Percentiles rank a stretch among this genome's conserved stretches.
Evolutionary conservation across 768 basidiomycete genomes (phyloP).

Genomic region (Fomitopsis serialis): DNA sequence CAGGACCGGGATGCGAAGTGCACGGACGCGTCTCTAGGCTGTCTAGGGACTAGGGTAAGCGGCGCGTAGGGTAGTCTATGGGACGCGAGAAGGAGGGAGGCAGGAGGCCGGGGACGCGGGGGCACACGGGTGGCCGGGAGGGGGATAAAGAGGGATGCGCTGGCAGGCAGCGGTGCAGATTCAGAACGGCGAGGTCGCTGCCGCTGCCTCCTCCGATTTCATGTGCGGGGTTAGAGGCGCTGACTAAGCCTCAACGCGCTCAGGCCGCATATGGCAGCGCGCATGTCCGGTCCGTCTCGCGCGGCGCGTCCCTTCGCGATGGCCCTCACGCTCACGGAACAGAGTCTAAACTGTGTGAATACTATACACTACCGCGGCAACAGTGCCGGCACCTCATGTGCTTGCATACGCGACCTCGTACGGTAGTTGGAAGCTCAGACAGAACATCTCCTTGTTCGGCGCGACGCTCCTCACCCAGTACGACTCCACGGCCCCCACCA

Average conservation of each 20-base stretch:
- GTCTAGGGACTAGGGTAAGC: constrained; percentile 13
- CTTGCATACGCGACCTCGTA: constrained; percentile 30
- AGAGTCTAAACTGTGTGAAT: no score
- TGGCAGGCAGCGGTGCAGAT: constrained; percentile 1
- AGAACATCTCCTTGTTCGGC: constrained; percentile 97
- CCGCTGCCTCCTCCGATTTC: constrained; percentile 5
- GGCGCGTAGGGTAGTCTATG: constrained; percentile 21
- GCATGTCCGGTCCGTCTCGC: no score
- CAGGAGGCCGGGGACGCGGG: background rate
- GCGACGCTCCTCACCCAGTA: constrained; percentile 90
- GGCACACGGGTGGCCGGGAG: background rate
- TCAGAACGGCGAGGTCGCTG: background rate
- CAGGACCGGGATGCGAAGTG: constrained; percentile 8
- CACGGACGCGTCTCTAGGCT: background rate
- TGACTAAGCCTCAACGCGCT: constrained; percentile 16
- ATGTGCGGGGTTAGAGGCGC: constrained; percentile 18
- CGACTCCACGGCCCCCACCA: constrained; percentile 47
- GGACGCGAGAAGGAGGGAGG: background rate
- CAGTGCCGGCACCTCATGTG: no score
- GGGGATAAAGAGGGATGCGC: constrained; percentile 1
- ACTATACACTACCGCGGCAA: no score
- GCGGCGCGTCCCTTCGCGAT: no score
- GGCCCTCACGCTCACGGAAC: no score
- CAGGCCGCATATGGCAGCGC: background rate
- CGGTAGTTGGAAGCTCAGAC: constrained; percentile 81